Base-by-base conservation (phyloP, 345 rosid genomes). In the Cardamine occulta region DNA sequence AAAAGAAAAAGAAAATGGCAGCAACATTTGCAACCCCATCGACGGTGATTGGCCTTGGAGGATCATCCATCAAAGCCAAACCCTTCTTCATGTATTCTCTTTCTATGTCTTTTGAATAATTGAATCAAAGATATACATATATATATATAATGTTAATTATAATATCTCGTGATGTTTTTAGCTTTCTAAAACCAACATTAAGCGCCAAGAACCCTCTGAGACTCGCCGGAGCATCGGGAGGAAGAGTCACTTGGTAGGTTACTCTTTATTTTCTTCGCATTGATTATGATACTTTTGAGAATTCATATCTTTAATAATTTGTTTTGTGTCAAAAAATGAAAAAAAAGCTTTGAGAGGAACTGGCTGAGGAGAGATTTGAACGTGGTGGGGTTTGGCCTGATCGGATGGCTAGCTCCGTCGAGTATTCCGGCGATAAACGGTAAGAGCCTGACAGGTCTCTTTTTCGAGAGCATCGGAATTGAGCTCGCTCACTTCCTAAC, bases 401-500 rank as follows among this genome's bases (percentile, higher is more conserved):
- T 94, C 32, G 97, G 98, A 40, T 94, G 97, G 98, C 0, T 91
- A 21, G 97, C 93, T 7, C 98, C 98, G 2, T 92, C 97, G 5
- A 92, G 99, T 79, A 74, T 92, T 6, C 99, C 99, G 14, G 89
- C 81, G 2, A 95, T 92, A 47, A 17, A 84, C 17, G 97, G 97
- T 4, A 95, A 90, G 85, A 95, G 99, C 80, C 81, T 95, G 81
- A 85, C 96, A 0, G 89, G 97, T 10, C 97, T 95, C 72, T 95
- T 95, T 88, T 88, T 95, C 29, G 91, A 92, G 15, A 95, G 97
- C 83, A 92, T 95, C 23, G 97, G 99, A 7, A 40, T 91, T 13
- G 97, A 95, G 80, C 96, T 92, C 3, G 87, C 97, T 62, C 97
- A 92, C 82, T 95, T 95, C 90, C 99, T 95, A 7, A 72, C 91